Evolutionary conservation across 108 stramenopile genomes (phyloP).

Genomic region (Pseudonitzschia pungens): DNA sequence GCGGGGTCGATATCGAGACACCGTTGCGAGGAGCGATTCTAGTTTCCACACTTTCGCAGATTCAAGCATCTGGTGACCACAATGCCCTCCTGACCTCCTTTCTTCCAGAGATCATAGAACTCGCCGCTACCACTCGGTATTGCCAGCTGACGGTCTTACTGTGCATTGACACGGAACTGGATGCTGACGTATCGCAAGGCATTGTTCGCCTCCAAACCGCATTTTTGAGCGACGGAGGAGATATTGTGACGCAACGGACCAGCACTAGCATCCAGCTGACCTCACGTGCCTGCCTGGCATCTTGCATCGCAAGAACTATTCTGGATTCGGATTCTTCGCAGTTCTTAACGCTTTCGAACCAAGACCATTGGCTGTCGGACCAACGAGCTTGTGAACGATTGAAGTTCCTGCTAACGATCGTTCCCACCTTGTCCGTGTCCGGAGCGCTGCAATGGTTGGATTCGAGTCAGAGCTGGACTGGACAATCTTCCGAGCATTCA

Average conservation of each 20-base stretch:
- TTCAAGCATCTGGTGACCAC: slow-evolving; percentile 1
- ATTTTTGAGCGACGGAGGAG: slow-evolving; percentile 33
- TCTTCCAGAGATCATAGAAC: slow-evolving; percentile 30
- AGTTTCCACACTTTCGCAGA: slow-evolving; percentile 42
- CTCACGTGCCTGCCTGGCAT: slow-evolving; percentile 41
- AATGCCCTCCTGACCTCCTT: not conserved
- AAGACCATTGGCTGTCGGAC: slow-evolving; percentile 19
- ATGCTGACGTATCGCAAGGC: slow-evolving; percentile 24
- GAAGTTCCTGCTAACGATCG: slow-evolving; percentile 18
- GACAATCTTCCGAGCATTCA: not conserved
- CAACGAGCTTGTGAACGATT: slow-evolving; percentile 18
- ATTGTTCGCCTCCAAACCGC: slow-evolving; percentile 61
- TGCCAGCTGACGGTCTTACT: slow-evolving; percentile 47
- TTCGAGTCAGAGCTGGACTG: not conserved
- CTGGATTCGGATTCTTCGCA: not conserved
- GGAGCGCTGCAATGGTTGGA: slow-evolving; percentile 16
- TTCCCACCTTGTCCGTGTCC: slow-evolving; percentile 25
- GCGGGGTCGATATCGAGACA: slow-evolving; percentile 65
- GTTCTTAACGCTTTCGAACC: not conserved
- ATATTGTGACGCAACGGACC: slow-evolving; percentile 16
- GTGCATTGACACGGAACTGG: slow-evolving; percentile 42
- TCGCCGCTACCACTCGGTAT: slow-evolving; percentile 56
- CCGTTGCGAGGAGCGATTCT: slow-evolving; percentile 45
- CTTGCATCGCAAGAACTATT: slow-evolving; percentile 39
- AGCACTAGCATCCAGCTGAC: slow-evolving; percentile 41